A percentile compares a stretch with the other conserved stretches of the same genome.
Conservation (phyloP, 371 early-diverging fungal species). For the Mucor irregularis region DNA sequence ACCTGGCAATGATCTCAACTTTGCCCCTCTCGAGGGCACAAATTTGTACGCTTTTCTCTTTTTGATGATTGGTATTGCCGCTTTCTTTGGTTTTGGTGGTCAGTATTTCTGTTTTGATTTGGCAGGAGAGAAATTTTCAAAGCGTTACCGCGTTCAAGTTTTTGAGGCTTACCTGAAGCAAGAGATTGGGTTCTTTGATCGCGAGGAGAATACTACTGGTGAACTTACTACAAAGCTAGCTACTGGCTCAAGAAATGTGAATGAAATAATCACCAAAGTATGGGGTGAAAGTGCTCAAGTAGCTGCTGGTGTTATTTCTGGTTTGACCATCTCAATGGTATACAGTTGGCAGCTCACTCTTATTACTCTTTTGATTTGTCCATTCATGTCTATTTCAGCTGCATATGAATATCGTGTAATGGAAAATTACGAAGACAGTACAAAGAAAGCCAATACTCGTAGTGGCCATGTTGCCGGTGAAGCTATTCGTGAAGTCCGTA, state of each 20-base stretch:
- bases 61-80: conserved; percentile 49
- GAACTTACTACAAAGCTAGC: conserved; percentile 76
- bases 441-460: conserved; percentile 52
- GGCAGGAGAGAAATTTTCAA: conserved; percentile 56
- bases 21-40: conserved; percentile 47
- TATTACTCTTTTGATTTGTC: conserved; percentile 44
- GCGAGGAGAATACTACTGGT: conserved; percentile 74
- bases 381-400: conserved; percentile 36
- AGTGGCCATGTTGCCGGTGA: conserved; percentile 73
- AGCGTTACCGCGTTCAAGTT: conserved; percentile 49
- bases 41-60: conserved; percentile 78
- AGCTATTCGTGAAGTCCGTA: conserved; percentile 77
- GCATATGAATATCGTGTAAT: conserved; percentile 20
- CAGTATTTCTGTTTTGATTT: conserved; percentile 35
- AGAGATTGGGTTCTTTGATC: conserved; percentile 86
- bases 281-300: conserved; percentile 57
- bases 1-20: conserved; percentile 9
- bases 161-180: conserved; percentile 67
- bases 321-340: conserved; percentile 34
- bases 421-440: conserved; percentile 48
- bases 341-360: conserved; percentile 50
- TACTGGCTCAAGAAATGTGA: conserved; percentile 68
- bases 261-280: conserved; percentile 63
- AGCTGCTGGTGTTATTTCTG: conserved; percentile 33
- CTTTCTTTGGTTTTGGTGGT: conserved; percentile 41